Percentiles rank a stretch among this genome's conserved stretches.
phyloP scores from a whole-genome alignment of 192 early-diverging fungal genomes.

The Coemansia umbellata region DNA sequence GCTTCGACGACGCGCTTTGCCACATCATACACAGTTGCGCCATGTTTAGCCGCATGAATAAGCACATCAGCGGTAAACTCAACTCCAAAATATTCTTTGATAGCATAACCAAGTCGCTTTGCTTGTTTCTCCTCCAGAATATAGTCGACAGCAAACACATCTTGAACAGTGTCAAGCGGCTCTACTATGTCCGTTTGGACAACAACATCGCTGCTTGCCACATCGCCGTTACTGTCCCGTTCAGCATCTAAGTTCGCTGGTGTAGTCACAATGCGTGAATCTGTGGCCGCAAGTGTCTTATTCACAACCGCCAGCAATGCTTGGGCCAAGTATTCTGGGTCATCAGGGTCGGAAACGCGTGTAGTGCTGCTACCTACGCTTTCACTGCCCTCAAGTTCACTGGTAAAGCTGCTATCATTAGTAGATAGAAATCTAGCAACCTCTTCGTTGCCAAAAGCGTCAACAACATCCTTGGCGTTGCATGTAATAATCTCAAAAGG shows the following conservation, averaged over 20 bases:
- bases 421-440: neutral
- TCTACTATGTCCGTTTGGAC: constrained; percentile 45
- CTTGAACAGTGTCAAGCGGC: constrained; percentile 35
- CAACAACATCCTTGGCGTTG: constrained; percentile 14
- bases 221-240: neutral
- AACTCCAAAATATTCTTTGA: constrained; percentile 78
- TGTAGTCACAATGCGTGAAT: constrained; percentile 13
- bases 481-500: constrained; percentile 74
- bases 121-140: constrained; percentile 57
- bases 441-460: constrained; percentile 4
- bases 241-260: neutral
- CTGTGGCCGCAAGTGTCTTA: constrained; percentile 45
- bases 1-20: constrained; percentile 56
- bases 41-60: constrained; percentile 49
- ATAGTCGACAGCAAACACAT: constrained; percentile 30
- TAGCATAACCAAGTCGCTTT: constrained; percentile 73
- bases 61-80: constrained; percentile 69
- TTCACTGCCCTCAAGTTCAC: neutral
- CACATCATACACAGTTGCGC: constrained; percentile 45
- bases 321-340: constrained; percentile 23
- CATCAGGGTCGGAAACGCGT: neutral
- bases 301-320: constrained; percentile 43
- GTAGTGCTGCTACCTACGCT: neutral
- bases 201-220: constrained; percentile 12
- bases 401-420: neutral